Base-by-base conservation (phyloP, 768 basidiomycete genomes). In the Hemileccinum impolitum region DNA sequence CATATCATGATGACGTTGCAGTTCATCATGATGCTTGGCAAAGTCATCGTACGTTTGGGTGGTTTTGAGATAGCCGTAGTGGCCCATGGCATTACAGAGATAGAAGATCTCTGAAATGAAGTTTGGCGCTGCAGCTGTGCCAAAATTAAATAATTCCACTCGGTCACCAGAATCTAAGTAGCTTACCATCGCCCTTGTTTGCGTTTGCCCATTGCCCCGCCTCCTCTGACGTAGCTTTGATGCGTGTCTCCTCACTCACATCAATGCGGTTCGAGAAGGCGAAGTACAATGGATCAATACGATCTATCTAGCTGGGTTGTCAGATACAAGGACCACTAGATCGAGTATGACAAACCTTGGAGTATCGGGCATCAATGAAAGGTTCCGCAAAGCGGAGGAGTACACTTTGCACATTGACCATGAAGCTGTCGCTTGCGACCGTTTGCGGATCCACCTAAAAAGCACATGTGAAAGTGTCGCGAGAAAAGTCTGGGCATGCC, bases 71-170 rank as follows among this genome's bases (percentile, higher is more conserved):
- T 89, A 80, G 3, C 94, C 95, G 48, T 92, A 86, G 69, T 99
- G 95, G 47, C 88, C 85, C 75, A 87, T 87, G 0, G 92, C 86
- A 41, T 90, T 78, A 8, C 86, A 77, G 38, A 97, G 76, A 72
- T 90, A 97, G 73, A 97, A 98, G 17, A 96, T 82, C 38, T 97
- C 86, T 6, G 95, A 92, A 54, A 97, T 92, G 68, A 99, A 99
- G 64, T 96, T 96, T 3, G 89, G 84, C 6, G 84, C 64, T 3
- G 80, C 64, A n/a, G 77, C 83, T 82, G 59, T 59, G 39, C 37
- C 39, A 17, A n/a, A 42, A 6, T 32, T 55, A 30, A 45, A 42
- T 26, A 10, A 13, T 31, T 12, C 6, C 10, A 5, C 3, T 43
- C 23, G 4, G 23, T 19, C 8, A 11, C 17, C 1, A 18, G 30